Percentiles rank a stretch among this genome's conserved stretches.
Conservation (phyloP, 805 yeast genomes). For the Brettanomyces naardenensis region DNA sequence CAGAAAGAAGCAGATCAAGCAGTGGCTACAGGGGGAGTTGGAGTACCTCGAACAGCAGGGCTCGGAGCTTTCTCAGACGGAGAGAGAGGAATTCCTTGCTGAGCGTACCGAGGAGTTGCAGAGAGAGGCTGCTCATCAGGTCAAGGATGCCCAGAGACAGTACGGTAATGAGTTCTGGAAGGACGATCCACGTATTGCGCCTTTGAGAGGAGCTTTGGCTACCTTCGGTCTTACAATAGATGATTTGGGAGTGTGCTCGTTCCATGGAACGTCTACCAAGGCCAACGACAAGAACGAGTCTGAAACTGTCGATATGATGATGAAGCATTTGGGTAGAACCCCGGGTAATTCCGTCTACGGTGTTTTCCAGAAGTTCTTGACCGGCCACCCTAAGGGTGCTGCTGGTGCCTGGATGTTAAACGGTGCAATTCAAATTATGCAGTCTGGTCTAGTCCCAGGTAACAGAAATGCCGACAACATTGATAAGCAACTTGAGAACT, state of each 20-base stretch:
- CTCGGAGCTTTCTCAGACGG: constrained; percentile 36
- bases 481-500: constrained; percentile 75
- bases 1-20: constrained; percentile 68
- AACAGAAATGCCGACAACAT: constrained; percentile 97
- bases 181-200: constrained; percentile 90
- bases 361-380: constrained; percentile 97
- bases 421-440: constrained; percentile 91
- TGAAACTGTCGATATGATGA: constrained; percentile 83
- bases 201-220: constrained; percentile 94
- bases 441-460: constrained; percentile 94
- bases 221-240: constrained; percentile 88
- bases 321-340: constrained; percentile 90
- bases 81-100: constrained; percentile 45
- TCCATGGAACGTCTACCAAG: constrained; percentile 98
- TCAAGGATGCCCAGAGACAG: constrained; percentile 79
- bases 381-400: constrained; percentile 99
- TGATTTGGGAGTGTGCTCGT: constrained; percentile 92
- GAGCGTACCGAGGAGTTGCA: constrained; percentile 86
- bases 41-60: constrained; percentile 67
- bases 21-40: constrained; percentile 81
- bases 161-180: constrained; percentile 95
- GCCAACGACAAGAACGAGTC: constrained; percentile 99
- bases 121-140: constrained; percentile 78
- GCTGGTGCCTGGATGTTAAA: constrained; percentile 99
- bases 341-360: constrained; percentile 97